Base-by-base conservation (phyloP, 495 filamentous ascomycete genomes). In the Lophium mytilinum region DNA sequence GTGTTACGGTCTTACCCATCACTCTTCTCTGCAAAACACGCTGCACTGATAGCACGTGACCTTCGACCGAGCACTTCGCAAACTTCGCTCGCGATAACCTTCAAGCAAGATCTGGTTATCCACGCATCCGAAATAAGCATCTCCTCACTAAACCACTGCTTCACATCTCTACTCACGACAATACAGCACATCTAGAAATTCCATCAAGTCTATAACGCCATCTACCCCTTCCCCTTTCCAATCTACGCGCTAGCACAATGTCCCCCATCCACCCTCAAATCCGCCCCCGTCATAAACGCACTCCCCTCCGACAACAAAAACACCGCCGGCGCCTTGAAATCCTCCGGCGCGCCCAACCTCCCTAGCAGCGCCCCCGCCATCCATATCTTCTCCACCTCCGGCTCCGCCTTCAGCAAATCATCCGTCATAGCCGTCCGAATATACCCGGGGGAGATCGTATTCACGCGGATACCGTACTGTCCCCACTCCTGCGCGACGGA, bases 221-320 rank as follows among this genome's bases (percentile, higher is more conserved):
- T n/a, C n/a, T n/a, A n/a, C n/a, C n/a, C n/a, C n/a, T n/a, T n/a
- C n/a, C n/a, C n/a, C n/a, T n/a, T n/a, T n/a, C n/a, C n/a, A n/a
- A n/a, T n/a, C 37, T n/a, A 41, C 37, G 10, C 37, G 10, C 37
- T 41, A 10, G 10, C 37, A 43, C 40, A n/a, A 43, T n/a, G 40
- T 1, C 40, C 14, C 14, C 18, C 40, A 43, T n/a, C 40, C 47
- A 60, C 62, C 4, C 57, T 57, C 63, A 60, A 66, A 45, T 62
- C 63, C 48, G 49, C 41, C 35, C 46, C 59, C 18, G 61, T 42
- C 21, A 45, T 59, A 40, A 62, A 60, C 55, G 50, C 58, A 41
- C 62, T 62, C 9, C 24, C 50, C 10, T 52, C 50, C n/a, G 24
- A 37, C 5, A 34, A 21, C 19, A 52, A 21, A 52, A 52, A 52